A percentile compares a stretch with the other conserved stretches of the same genome.
These are phyloP conservation scores for Saccharomycopsis microspora DNA, from an alignment of 805 yeast species.

Conservation along the genomic window DNA sequence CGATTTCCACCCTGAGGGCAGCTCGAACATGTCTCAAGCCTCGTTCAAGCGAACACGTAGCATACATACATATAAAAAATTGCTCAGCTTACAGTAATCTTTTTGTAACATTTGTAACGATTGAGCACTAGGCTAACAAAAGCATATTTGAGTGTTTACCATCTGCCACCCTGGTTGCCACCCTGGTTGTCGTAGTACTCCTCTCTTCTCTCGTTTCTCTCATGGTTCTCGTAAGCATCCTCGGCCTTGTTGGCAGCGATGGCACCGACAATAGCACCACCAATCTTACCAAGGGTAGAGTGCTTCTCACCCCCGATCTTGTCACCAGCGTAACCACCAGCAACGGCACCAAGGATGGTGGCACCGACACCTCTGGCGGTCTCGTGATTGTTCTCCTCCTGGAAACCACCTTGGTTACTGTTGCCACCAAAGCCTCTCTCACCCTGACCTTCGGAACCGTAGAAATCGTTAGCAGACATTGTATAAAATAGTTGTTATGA, in stretches of 20 bases:
- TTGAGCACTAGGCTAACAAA: background rate
- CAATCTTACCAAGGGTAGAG: slow-evolving; percentile 32
- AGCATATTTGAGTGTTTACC: slow-evolving; percentile 4
- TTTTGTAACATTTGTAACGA: background rate
- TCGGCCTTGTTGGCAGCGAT: slow-evolving; percentile 39
- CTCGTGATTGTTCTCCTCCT: slow-evolving; percentile 18
- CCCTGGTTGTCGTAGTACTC: slow-evolving; percentile 9
- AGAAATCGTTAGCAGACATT: slow-evolving; percentile 51
- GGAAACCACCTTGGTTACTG: slow-evolving; percentile 8
- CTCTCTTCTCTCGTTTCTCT: slow-evolving; percentile 14
- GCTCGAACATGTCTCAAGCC: too few species aligned
- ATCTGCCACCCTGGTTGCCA: slow-evolving; percentile 8
- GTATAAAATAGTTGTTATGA: slow-evolving; percentile 1
- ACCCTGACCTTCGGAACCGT: slow-evolving; percentile 33
- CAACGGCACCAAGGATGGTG: slow-evolving; percentile 36
- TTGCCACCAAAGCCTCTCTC: slow-evolving; percentile 9
- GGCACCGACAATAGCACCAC: slow-evolving; percentile 48
- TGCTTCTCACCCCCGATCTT: slow-evolving; percentile 28
- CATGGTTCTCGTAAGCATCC: slow-evolving; percentile 25
- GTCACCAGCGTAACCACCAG: slow-evolving; percentile 42
- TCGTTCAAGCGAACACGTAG: too few species aligned
- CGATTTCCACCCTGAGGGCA: too few species aligned
- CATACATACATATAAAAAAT: too few species aligned
- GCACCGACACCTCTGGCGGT: slow-evolving; percentile 33
- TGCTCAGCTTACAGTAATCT: too few species aligned